These are phyloP conservation scores for Neonothopanus nambi DNA, from an alignment of 1,284 basidiomycete species.

Conservation along the genomic window DNA sequence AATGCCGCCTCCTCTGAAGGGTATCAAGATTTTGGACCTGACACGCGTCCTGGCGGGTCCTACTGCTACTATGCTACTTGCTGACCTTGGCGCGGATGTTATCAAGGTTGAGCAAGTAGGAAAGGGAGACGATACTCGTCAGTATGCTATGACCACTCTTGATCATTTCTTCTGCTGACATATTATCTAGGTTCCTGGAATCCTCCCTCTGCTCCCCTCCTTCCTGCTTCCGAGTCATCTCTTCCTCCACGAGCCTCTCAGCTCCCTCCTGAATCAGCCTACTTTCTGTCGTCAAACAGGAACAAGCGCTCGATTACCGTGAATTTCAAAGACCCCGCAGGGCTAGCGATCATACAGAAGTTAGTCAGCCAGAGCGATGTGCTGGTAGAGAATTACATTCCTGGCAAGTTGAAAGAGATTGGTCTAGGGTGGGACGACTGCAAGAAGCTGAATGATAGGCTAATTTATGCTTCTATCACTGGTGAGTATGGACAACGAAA, in stretches of 20 bases:
- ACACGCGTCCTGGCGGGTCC: constrained; percentile 91
- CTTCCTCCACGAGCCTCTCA: constrained; percentile 51
- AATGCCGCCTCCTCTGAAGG: constrained; percentile 77
- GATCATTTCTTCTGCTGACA: not conserved
- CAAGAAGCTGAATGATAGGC: constrained; percentile 72
- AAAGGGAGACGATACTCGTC: constrained; percentile 90
- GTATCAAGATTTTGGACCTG: constrained; percentile 82
- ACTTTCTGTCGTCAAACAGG: constrained; percentile 88
- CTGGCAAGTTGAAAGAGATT: constrained; percentile 82
- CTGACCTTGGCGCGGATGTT: constrained; percentile 88
- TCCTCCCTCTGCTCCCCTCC: constrained; percentile 73
- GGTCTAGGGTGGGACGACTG: constrained; percentile 89
- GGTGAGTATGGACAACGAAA: constrained; percentile 40
- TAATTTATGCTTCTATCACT: constrained; percentile 92
- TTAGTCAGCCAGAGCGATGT: constrained; percentile 81
- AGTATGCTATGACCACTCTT: constrained; percentile 18
- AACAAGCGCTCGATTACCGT: constrained; percentile 89
- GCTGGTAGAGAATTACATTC: constrained; percentile 86
- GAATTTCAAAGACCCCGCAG: constrained; percentile 82
- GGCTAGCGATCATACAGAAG: constrained; percentile 75
- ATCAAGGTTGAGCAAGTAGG: constrained; percentile 86
- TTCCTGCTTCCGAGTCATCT: constrained; percentile 40
- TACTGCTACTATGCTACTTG: constrained; percentile 87
- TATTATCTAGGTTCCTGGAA: constrained; percentile 66
- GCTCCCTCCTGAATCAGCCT: constrained; percentile 89